Percentiles rank a stretch among this genome's conserved stretches.
These are phyloP conservation scores for Hypoxylon trugodes DNA, from an alignment of 495 filamentous ascomycete genomes.

Conservation along the genomic window DNA sequence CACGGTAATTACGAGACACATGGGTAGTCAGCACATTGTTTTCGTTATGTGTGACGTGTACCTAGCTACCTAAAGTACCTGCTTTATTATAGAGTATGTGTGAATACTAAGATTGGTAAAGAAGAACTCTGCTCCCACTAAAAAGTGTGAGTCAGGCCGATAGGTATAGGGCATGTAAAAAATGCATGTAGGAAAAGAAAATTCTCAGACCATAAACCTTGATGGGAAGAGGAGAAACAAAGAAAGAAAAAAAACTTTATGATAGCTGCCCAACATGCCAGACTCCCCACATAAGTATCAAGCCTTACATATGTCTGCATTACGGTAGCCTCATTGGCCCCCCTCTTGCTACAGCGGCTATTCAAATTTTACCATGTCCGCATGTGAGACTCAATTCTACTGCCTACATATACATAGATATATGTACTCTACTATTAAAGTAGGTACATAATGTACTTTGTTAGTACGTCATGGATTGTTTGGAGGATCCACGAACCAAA, in stretches of 20 bases:
- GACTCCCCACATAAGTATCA: constrained; percentile 1
- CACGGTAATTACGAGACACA: too few relatives aligned
- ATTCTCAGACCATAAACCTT: constrained; percentile 11
- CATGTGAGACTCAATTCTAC: constrained; percentile 20
- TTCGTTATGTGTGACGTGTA: too few relatives aligned
- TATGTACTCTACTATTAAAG: too few relatives aligned
- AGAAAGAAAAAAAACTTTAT: constrained; percentile 9
- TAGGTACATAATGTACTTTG: too few relatives aligned
- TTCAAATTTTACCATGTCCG: constrained; percentile 13
- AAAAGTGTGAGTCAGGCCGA: constrained; percentile 34
- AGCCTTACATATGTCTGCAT: constrained; percentile 1
- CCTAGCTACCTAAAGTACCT: too few relatives aligned
- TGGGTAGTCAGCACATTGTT: too few relatives aligned
- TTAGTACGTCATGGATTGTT: constrained; percentile 19
- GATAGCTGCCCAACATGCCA: constrained; percentile 37
- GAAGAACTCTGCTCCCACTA: too few relatives aligned
- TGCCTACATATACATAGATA: too few relatives aligned
- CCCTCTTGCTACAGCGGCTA: constrained; percentile 19
- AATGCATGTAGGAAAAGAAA: neutral
- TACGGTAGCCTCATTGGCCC: constrained; percentile 17
- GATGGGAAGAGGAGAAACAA: neutral
- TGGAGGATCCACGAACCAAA: neutral
- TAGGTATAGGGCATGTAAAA: neutral
- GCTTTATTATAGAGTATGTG: too few relatives aligned
- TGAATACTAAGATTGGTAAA: too few relatives aligned